Percentiles rank a stretch among this genome's conserved stretches.
phyloP scores from a whole-genome alignment of 1,284 basidiomycete species.

The Inonotus hispidus region DNA sequence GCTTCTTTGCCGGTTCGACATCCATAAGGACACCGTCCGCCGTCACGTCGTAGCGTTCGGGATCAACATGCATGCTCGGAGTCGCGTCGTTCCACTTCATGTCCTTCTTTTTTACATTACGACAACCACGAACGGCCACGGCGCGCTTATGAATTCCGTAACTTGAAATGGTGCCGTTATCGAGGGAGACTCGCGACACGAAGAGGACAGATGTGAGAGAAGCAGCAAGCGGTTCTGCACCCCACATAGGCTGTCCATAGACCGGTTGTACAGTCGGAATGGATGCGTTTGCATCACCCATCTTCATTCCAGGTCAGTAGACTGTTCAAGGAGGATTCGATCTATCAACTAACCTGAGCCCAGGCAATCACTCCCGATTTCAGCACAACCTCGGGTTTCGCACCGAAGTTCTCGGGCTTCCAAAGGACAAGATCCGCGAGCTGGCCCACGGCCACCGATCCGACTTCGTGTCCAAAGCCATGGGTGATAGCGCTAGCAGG shows the following conservation, averaged over 20 bases:
- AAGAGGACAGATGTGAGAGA: conserved; percentile 80
- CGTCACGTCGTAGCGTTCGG: conserved; percentile 85
- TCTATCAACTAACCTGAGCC: conserved; percentile 57
- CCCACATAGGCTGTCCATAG: conserved; percentile 89
- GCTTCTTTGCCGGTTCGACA: conserved; percentile 65
- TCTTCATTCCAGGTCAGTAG: conserved; percentile 38
- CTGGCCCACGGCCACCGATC: conserved; percentile 77
- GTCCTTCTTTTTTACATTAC: conserved; percentile 75
- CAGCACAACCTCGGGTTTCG: conserved; percentile 87
- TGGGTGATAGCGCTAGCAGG: conserved; percentile 83
- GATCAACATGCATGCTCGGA: conserved; percentile 86
- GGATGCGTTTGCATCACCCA: conserved; percentile 91
- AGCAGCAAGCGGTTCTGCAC: conserved; percentile 66
- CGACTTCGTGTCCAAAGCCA: conserved; percentile 85
- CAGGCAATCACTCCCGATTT: conserved; percentile 94
- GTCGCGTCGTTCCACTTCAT: conserved; percentile 90
- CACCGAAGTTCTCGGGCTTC: conserved; percentile 90
- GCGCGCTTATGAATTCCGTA: conserved; percentile 76
- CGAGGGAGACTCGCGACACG: conserved; percentile 74
- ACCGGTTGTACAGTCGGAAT: conserved; percentile 93
- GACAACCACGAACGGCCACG: conserved; percentile 76
- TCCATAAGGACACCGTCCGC: conserved; percentile 79
- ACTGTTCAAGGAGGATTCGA: background rate
- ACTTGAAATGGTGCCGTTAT: conserved; percentile 52
- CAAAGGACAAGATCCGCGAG: conserved; percentile 94